These are phyloP conservation scores for Dichomitus squalens DNA, from an alignment of 1,284 basidiomycete species.

Conservation along the genomic window DNA sequence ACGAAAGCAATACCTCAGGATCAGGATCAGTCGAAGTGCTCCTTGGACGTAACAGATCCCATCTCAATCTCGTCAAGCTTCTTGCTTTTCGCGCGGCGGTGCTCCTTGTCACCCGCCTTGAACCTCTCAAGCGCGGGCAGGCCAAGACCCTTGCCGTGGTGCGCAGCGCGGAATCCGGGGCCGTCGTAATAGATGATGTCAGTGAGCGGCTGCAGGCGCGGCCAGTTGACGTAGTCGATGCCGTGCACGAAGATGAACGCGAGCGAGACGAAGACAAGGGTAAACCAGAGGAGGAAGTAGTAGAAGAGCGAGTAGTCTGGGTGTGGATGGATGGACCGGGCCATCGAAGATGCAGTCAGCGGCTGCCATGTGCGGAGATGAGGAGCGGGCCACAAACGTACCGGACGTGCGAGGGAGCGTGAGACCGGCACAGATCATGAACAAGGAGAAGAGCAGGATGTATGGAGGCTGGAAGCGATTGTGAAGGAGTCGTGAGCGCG, in stretches of 20 bases:
- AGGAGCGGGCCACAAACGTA: slow-evolving; percentile 41
- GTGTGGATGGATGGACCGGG: slow-evolving; percentile 34
- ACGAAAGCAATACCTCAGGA: background rate
- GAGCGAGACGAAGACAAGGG: slow-evolving; percentile 61
- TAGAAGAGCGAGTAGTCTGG: slow-evolving; percentile 79
- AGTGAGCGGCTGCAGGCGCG: slow-evolving; percentile 84
- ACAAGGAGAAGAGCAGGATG: slow-evolving; percentile 77
- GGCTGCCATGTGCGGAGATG: slow-evolving; percentile 1
- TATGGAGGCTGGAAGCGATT: slow-evolving; percentile 74
- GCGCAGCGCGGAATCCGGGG: slow-evolving; percentile 79
- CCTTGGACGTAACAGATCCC: slow-evolving; percentile 53
- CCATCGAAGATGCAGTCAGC: slow-evolving; percentile 45
- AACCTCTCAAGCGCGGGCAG: slow-evolving; percentile 38
- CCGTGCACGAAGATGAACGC: slow-evolving; percentile 79
- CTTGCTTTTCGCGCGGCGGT: slow-evolving; percentile 44
- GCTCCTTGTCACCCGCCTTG: slow-evolving; percentile 35
- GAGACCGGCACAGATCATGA: slow-evolving; percentile 86
- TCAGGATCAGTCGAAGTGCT: slow-evolving; percentile 61
- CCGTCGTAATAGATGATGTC: slow-evolving; percentile 88
- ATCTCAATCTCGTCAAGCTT: slow-evolving; percentile 56
- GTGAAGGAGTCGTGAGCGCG: slow-evolving; percentile 3
- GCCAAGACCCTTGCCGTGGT: slow-evolving; percentile 76
- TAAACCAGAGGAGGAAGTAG: slow-evolving; percentile 81
- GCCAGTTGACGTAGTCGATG: slow-evolving; percentile 92
- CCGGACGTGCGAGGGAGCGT: slow-evolving; percentile 84